A percentile compares a stretch with the other conserved stretches of the same genome.
Conservation (phyloP, 129 eudicot genomes). For the Chrysanthemum makinoi region DNA sequence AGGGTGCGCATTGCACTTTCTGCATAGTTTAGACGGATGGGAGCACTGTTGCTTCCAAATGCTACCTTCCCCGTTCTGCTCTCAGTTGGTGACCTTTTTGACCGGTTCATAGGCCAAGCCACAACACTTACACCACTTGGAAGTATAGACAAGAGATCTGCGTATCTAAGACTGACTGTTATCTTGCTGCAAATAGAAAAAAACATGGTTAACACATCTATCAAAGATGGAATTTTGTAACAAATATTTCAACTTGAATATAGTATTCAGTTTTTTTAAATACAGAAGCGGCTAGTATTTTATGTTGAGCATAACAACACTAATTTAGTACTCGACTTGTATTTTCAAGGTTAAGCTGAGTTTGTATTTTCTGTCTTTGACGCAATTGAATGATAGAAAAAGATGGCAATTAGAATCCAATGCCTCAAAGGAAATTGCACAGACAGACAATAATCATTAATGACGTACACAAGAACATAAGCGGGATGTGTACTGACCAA, state of each 20-base stretch:
- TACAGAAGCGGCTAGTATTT: no score
- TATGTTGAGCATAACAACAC: no score
- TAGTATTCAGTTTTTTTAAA: no score
- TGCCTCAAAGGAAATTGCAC: background rate
- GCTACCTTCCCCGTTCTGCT: conserved; percentile 43
- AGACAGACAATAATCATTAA: conserved; percentile 4
- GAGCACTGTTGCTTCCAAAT: conserved; percentile 44
- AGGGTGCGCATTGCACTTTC: conserved; percentile 78
- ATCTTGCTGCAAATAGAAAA: conserved; percentile 57
- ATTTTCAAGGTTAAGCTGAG: background rate
- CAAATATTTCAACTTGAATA: background rate
- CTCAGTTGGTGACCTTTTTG: conserved; percentile 36
- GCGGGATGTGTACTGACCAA: conserved; percentile 43
- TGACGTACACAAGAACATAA: background rate
- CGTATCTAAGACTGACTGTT: conserved; percentile 75
- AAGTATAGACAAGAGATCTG: conserved; percentile 66
- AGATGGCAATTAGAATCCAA: background rate
- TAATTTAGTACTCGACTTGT: background rate
- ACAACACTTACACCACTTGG: conserved; percentile 78
- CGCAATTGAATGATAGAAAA: background rate
- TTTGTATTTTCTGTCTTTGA: no score
- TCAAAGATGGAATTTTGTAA: background rate
- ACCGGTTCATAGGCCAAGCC: conserved; percentile 78
- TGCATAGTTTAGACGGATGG: conserved; percentile 72
- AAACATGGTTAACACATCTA: background rate